Evolutionary conservation across 2,329 filamentous ascomycete genomes (phyloP).

Genomic region (Aspergillus clavatus): DNA sequence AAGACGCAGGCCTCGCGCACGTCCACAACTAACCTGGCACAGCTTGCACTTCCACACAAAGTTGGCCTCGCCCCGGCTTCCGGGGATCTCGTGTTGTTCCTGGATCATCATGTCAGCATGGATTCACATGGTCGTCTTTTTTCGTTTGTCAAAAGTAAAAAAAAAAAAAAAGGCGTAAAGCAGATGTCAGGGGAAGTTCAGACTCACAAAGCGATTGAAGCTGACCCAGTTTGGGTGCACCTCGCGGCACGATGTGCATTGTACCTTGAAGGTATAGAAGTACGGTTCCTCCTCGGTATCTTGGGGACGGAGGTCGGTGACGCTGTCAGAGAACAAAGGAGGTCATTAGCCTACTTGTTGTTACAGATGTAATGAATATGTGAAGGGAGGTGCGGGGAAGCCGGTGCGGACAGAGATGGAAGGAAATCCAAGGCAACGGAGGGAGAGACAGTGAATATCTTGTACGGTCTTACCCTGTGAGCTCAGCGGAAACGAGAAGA

Average conservation of each 20-base stretch:
- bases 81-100: constrained; percentile 87
- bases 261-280: constrained; percentile 96
- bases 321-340: constrained; percentile 42
- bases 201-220: constrained; percentile 78
- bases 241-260: constrained; percentile 96
- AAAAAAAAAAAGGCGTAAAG: no score
- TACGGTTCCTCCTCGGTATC: constrained; percentile 80
- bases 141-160: no score
- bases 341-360: no score
- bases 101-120: constrained; percentile 36
- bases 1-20: neutral
- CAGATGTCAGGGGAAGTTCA: neutral
- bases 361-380: neutral
- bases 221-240: constrained; percentile 80
- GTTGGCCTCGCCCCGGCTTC: constrained; percentile 91
- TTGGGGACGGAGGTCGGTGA: constrained; percentile 80
- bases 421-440: no score
- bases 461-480: constrained; percentile 29
- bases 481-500: constrained; percentile 35
- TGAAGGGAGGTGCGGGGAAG: constrained; percentile 14
- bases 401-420: neutral
- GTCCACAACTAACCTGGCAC: constrained; percentile 67
- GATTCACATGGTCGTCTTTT: no score
- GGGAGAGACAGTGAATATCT: neutral
- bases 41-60: constrained; percentile 99